phyloP scores from a whole-genome alignment of 305 asterid genomes.

The Nicotiana rustica region DNA sequence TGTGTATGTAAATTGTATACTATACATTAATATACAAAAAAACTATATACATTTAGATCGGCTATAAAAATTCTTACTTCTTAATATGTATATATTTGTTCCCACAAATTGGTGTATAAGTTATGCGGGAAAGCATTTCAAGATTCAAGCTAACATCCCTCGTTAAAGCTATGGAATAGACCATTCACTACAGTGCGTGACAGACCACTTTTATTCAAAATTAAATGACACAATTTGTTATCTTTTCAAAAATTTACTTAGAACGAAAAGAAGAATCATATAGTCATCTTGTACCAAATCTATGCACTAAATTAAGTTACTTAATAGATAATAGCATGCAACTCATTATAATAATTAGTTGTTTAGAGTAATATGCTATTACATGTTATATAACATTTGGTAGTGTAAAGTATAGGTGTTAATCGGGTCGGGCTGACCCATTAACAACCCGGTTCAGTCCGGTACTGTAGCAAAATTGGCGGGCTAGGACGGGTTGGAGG shows the following conservation, averaged over 20 bases:
- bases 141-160: not conserved
- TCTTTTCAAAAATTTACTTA: not conserved
- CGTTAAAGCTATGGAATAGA: not conserved
- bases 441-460: no score
- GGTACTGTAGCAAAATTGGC: no score
- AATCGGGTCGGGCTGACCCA: no score
- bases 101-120: not conserved
- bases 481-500: no score
- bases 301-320: not conserved
- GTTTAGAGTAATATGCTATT: no score
- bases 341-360: not conserved
- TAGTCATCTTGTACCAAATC: not conserved
- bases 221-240: not conserved
- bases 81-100: not conserved
- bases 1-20: no score
- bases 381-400: no score
- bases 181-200: not conserved
- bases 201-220: not conserved
- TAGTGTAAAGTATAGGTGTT: no score
- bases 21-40: no score
- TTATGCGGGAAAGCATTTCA: not conserved
- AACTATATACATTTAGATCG: no score
- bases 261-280: not conserved
- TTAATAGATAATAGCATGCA: not conserved
- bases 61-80: no score